Evolutionary conservation across 331 rosid genomes (phyloP).

Genomic region (Acacia pycnantha): DNA sequence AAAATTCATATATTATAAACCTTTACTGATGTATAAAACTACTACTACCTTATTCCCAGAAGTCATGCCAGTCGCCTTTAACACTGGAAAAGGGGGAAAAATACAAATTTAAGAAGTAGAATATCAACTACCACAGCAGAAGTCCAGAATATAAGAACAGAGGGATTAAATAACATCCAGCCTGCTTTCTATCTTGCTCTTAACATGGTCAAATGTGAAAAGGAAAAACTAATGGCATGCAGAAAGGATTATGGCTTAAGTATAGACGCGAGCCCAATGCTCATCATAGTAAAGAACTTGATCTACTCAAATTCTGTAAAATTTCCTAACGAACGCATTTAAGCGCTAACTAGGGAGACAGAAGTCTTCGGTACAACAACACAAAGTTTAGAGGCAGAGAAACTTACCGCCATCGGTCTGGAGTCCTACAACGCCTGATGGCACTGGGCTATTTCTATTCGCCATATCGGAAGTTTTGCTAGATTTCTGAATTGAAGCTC

Average conservation of each 20-base stretch:
- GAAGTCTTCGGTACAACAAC: not conserved
- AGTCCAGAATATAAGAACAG: conserved; percentile 12
- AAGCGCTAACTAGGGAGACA: conserved; percentile 1
- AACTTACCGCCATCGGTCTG: conserved; percentile 45
- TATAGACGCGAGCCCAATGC: not conserved
- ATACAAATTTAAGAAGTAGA: not conserved
- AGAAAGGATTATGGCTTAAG: not conserved
- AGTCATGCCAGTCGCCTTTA: conserved; percentile 37
- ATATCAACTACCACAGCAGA: not conserved
- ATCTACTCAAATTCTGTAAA: not conserved
- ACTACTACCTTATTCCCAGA: conserved; percentile 60
- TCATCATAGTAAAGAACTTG: not conserved
- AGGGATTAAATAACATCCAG: not conserved
- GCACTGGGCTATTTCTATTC: conserved; percentile 34
- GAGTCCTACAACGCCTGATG: conserved; percentile 24
- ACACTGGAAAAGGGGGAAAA: conserved; percentile 55
- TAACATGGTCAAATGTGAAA: not conserved
- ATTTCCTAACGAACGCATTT: not conserved
- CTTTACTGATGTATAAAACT: not conserved
- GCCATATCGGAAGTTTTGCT: conserved; percentile 33
- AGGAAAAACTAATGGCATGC: not conserved
- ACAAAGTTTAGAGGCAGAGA: conserved; percentile 12
- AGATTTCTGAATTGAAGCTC: conserved; percentile 97
- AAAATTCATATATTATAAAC: not conserved
- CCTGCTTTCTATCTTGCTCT: not conserved